A percentile compares a stretch with the other conserved stretches of the same genome.
Conservation (phyloP, 441 rosid genomes). For the Erodium chrysanthum region DNA sequence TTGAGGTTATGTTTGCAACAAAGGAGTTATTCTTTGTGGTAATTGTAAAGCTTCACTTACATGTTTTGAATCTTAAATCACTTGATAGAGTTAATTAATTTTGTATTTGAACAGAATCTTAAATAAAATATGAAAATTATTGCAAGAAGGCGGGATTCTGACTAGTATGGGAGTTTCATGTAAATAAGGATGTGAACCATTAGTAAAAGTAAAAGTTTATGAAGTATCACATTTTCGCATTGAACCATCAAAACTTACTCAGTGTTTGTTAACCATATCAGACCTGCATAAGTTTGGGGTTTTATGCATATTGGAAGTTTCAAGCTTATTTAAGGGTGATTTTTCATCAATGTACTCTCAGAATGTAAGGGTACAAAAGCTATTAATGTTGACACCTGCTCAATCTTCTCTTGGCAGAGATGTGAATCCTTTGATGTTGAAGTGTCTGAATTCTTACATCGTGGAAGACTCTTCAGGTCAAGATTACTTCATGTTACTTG, state of each 20-base stretch:
- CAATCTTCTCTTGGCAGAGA: constrained; percentile 36
- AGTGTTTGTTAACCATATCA: background rate
- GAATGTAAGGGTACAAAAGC: background rate
- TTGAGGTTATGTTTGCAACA: background rate
- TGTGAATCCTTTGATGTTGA: constrained; percentile 34
- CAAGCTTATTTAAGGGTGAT: background rate
- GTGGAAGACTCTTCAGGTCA: constrained; percentile 35
- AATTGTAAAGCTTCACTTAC: background rate
- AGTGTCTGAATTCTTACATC: constrained; percentile 29
- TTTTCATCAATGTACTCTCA: background rate
- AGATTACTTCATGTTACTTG: constrained; percentile 30
- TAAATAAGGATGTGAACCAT: no score
- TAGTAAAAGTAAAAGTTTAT: background rate
- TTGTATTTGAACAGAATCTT: background rate
- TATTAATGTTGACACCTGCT: constrained; percentile 14
- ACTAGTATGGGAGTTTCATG: no score
- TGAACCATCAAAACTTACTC: background rate
- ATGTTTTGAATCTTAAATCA: background rate
- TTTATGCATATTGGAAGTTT: background rate
- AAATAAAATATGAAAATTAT: no score
- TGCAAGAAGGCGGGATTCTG: no score
- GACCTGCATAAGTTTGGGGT: background rate
- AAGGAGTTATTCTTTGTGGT: background rate
- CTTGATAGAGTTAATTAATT: background rate
- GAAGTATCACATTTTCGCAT: background rate